Evolutionary conservation across 75 land plant genomes (phyloP), one percentile per base, ranked within the genome.

Genomic region (Cunninghamia lanceolata): DNA sequence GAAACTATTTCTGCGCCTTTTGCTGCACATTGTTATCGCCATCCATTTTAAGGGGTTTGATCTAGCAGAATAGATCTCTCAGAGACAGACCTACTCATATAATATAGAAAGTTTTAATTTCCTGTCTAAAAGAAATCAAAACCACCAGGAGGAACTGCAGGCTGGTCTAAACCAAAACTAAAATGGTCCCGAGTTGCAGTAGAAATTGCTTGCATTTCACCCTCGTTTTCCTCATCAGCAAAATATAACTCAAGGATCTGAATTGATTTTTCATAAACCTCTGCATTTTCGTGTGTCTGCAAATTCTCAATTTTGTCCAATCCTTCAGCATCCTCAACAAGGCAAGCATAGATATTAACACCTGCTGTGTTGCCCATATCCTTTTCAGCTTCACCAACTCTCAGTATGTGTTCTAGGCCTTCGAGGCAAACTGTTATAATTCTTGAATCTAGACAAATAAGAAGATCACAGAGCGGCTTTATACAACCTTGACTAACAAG

Each of bases 391-490:
- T 96, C 99, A 34, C 98, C 97, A 17, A 90, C 94, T 88, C 90
- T 96, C 85, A 96, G 71, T 34, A 96, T 96, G 91, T 95, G 96
- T 71, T 96, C 96, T 28, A 97, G 93, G 0, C 94, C 99, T 84
- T 94, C 96, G 10, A 97, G 92, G 81, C 95, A 94, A 16, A 97
- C 98, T 13, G 91, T 91, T 4, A 97, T 91, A 50, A 94, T 96
- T 52, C 94, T 85, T 34, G 98, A 86, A 82, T 97, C 96, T 14
- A 96, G 91, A 86, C 98, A 96, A 38, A 88, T 83, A 25, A 97
- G 89, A 32, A 97, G 92, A 84, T 97, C 98, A 70, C 98, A 96
- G 42, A 97, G 86, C 10, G 98, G 99, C 88, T 93, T 91, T 56
- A 97, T 97, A 87, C 95, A 94, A 15, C 94, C 98, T 85, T 94